Conservation (phyloP, 257 asterid species). For the Lycium barbarum region DNA sequence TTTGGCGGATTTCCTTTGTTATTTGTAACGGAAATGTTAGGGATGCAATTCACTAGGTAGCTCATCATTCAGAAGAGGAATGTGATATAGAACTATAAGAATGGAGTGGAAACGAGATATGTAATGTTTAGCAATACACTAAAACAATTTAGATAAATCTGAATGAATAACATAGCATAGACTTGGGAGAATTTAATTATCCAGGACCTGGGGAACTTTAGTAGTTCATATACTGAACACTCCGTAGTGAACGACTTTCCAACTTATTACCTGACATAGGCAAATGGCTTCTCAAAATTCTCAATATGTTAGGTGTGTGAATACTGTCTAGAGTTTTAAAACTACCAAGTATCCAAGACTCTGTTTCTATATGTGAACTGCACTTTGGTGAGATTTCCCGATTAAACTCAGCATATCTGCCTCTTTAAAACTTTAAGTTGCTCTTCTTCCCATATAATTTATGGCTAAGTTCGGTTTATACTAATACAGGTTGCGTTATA, state of each 20-base stretch:
- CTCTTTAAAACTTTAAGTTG: not conserved
- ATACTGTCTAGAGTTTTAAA: not conserved
- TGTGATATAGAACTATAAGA: not conserved
- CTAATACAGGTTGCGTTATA: conserved; percentile 44
- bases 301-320: not conserved
- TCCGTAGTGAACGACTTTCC: not conserved
- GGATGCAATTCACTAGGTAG: conserved; percentile 13
- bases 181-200: not conserved
- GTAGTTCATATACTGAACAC: not conserved
- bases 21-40: not conserved
- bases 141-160: not conserved
- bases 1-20: not conserved
- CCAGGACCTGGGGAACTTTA: not conserved
- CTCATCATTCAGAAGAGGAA: not conserved
- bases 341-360: not conserved
- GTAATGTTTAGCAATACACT: not conserved
- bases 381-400: not conserved
- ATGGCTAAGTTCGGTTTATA: not conserved
- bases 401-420: not conserved
- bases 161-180: not conserved
- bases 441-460: not conserved
- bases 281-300: not conserved
- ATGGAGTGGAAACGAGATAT: not conserved
- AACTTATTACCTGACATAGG: not conserved
- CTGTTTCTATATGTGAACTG: not conserved